phyloP scores from a whole-genome alignment of 2,329 filamentous ascomycete genomes.

The Chalaropsis ovoidea region DNA sequence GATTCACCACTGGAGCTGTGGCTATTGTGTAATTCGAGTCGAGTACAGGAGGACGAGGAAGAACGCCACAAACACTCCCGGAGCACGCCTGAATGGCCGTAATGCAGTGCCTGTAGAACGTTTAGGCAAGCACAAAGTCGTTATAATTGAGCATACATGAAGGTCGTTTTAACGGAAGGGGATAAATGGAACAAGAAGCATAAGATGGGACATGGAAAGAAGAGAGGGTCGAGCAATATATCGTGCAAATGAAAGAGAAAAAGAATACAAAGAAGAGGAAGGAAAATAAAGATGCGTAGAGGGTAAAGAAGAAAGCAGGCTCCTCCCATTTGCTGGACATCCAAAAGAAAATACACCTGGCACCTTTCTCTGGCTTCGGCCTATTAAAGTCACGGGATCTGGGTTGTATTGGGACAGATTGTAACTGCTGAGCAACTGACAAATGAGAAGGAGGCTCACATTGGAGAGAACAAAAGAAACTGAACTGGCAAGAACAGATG shows the following conservation, averaged over 20 bases:
- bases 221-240: background rate
- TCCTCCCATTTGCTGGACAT: background rate
- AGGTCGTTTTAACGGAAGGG: background rate
- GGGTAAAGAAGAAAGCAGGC: no score
- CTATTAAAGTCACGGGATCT: background rate
- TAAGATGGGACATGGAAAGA: background rate
- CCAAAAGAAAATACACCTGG: background rate
- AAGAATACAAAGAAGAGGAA: background rate
- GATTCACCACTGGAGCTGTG: no score
- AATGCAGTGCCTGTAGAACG: background rate
- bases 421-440: no score
- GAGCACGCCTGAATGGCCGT: background rate
- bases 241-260: background rate
- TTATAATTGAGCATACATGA: background rate
- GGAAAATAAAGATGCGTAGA: background rate
- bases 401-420: background rate
- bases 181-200: background rate
- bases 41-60: background rate
- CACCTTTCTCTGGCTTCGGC: background rate
- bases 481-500: no score
- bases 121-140: no score
- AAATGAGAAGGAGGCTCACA: background rate
- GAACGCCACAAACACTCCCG: background rate
- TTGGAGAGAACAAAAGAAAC: background rate
- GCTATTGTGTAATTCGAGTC: background rate